Evolutionary conservation across 495 filamentous ascomycete species (phyloP), one percentile per base, ranked within the genome.

Genomic region (Xylaria nigripes): DNA sequence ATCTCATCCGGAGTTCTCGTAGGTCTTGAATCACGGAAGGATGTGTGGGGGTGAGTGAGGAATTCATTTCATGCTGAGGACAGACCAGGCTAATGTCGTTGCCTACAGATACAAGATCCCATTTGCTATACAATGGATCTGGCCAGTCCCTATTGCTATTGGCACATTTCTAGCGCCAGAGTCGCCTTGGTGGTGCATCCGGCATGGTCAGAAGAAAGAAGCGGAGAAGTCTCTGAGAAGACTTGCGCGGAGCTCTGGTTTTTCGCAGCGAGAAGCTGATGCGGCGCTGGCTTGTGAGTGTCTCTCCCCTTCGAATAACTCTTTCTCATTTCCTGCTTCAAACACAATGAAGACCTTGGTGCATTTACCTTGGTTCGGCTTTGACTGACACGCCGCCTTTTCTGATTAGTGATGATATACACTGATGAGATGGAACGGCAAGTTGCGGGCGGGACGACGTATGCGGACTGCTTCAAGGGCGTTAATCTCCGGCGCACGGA

Each of bases 101-200:
- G 27, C 22, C 84, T 81, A 0, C 48, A 66, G 63, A 13, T 83
- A 79, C 52, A 72, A 69, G 36, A 80, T 81, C 43, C 80, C 80
- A 0, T 81, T 79, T 57, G 73, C 76, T 4, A 48, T 81, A 8
- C 79, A 80, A 60, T 81, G 78, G 77, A 51, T 78, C 22, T 81
- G 77, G 79, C 76, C 76, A 1, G 63, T 74, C 30, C 64, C 73
- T 0, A 60, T 81, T 5, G 63, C 74, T 10, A 52, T 75, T 56
- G 81, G 75, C 25, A 78, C 83, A 19, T 71, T 66, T 38, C 73
- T 86, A 29, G 84, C 85, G 0, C 87, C 87, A 0, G 87, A 91
- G 65, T 85, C 81, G 0, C 87, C 87, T 0, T 89, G 86, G 81
- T 89, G 86, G 86, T 73, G 86, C 30, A 78, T 89, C 32, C 77